phyloP scores from a whole-genome alignment of 164 flowering plant species.

The Nymphaea colorata region DNA sequence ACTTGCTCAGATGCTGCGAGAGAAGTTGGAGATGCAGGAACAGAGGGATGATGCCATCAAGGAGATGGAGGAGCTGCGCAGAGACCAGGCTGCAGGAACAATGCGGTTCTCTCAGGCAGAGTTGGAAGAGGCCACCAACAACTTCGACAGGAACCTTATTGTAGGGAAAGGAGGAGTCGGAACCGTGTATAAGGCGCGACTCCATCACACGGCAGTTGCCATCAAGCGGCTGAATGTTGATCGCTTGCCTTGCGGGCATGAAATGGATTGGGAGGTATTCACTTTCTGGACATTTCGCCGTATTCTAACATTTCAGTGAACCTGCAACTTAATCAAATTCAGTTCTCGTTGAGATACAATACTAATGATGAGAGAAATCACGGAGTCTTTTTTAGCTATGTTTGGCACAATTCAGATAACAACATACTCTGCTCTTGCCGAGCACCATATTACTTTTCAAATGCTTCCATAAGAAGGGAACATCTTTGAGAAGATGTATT shows the following conservation, averaged over 20 bases:
- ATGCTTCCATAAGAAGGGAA: too few relatives aligned
- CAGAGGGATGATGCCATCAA: not conserved
- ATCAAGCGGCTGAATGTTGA: constrained; percentile 21
- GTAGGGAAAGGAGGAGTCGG: constrained; percentile 21
- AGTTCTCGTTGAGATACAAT: not conserved
- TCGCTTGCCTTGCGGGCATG: not conserved
- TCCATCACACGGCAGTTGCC: constrained; percentile 27
- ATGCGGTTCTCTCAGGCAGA: constrained; percentile 35
- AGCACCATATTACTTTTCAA: too few relatives aligned
- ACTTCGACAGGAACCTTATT: constrained; percentile 29
- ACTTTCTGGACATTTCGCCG: not conserved
- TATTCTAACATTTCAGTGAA: not conserved
- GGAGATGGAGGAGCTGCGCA: not conserved
- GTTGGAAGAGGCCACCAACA: constrained; percentile 33
- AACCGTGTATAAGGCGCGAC: constrained; percentile 32
- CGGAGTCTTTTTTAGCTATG: too few relatives aligned
- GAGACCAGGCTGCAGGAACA: not conserved
- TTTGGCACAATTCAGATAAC: too few relatives aligned
- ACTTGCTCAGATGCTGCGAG: not conserved
- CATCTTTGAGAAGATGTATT: too few relatives aligned
- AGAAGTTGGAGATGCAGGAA: not conserved
- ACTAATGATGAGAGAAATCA: too few relatives aligned
- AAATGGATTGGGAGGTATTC: not conserved
- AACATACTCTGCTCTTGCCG: too few relatives aligned
- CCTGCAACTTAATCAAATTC: not conserved